A percentile compares a stretch with the other conserved stretches of the same genome.
These are phyloP conservation scores for Ceratocystis huliohia DNA, from an alignment of 2,329 filamentous ascomycete genomes.

Conservation along the genomic window DNA sequence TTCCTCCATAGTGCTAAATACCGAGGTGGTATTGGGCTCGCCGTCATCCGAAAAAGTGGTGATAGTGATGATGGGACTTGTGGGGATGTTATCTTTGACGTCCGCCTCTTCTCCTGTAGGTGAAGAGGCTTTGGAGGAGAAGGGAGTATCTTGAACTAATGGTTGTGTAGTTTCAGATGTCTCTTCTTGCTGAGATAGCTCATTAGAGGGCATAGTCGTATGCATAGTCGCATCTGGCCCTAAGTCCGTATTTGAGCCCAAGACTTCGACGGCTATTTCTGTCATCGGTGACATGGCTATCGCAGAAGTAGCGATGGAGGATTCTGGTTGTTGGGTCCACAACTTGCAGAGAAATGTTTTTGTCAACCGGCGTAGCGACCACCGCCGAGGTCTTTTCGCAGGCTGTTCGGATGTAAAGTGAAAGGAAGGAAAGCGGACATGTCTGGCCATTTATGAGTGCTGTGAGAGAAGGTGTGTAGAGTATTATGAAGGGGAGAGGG, in stretches of 20 bases:
- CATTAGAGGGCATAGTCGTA: not conserved
- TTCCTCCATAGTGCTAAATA: not conserved
- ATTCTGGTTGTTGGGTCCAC: not conserved
- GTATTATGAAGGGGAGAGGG: not conserved
- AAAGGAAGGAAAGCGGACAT: not conserved
- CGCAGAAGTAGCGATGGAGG: not conserved
- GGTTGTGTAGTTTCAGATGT: not conserved
- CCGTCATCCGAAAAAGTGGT: not conserved
- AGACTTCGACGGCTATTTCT: not conserved
- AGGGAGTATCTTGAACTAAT: not conserved
- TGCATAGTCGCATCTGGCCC: not conserved
- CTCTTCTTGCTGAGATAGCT: not conserved
- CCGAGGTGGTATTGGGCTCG: not conserved
- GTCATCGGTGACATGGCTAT: not conserved
- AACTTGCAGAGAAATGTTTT: not conserved
- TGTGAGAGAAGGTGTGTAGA: not conserved
- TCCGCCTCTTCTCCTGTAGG: not conserved
- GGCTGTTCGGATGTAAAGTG: not conserved
- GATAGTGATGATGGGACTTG: not conserved
- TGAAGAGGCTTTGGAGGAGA: not conserved
- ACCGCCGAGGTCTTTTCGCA: not conserved
- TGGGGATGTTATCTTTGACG: not conserved
- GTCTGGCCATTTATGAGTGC: constrained; percentile 4
- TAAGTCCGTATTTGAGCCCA: not conserved
- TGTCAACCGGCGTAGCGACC: constrained; percentile 4